Evolutionary conservation across 139 green algal species (phyloP).

Genomic region (Eudorina sp.): DNA sequence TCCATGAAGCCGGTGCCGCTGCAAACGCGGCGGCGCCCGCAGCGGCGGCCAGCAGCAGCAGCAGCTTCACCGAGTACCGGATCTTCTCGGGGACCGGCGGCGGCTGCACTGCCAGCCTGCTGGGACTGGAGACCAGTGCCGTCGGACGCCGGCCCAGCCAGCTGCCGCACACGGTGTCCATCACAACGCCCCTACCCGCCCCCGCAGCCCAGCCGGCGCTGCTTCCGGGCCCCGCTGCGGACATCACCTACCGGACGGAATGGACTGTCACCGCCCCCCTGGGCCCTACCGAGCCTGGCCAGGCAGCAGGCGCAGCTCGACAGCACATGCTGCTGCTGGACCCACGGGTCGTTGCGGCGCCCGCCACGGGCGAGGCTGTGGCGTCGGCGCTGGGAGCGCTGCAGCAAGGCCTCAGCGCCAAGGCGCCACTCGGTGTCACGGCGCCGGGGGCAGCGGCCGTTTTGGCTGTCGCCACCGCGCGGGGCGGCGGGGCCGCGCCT

Average conservation of each 20-base stretch:
- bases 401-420: background rate
- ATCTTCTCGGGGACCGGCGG: background rate
- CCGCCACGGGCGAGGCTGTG: background rate
- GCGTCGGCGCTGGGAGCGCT: background rate
- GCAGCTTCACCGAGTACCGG: conserved; percentile 3
- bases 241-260: conserved; percentile 20
- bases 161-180: too few species aligned
- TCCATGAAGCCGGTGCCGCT: too few species aligned
- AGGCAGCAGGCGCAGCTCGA: background rate
- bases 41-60: background rate
- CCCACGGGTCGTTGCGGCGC: background rate
- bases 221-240: background rate
- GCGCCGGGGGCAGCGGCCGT: background rate
- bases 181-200: background rate
- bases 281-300: background rate
- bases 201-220: background rate
- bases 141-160: background rate
- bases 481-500: background rate
- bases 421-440: background rate
- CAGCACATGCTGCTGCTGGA: background rate
- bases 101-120: background rate
- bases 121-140: conserved; percentile 7
- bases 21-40: too few species aligned
- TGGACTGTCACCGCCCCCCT: background rate
- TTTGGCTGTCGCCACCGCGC: background rate